Base-by-base conservation (phyloP, 768 basidiomycete species). In the Leccinum fibrillosum region DNA sequence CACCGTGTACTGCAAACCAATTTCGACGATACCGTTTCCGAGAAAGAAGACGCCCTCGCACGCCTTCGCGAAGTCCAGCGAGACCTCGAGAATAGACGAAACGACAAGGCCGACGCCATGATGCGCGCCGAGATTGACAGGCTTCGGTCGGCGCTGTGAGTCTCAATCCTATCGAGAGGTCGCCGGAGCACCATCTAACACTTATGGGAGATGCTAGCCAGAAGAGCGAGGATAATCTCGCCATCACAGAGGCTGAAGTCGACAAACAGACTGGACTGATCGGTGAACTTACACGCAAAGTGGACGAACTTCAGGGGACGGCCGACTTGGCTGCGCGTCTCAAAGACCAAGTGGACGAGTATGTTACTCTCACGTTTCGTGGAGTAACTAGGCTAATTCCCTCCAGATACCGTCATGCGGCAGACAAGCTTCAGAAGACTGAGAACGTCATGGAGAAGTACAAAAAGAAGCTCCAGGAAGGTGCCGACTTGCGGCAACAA, bases 361-460 rank as follows among this genome's bases (percentile, higher is more conserved):
- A 71, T 54, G 52, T 56, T 12, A 1, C 17, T 19, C 13, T 28
- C 35, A 13, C 8, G 19, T 37, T 11, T 57, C 44, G 3, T 28
- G 26, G 53, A 54, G 57, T 34, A 49, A 7, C 11, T 13, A 17
- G 34, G 49, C 58, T 54, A 49, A 49, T 7, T 1, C 47, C 34
- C 37, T 44, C 26, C 58, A 96, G 94, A 69, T 92, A 93, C 67
- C 88, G 89, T 5, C 94, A 98, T 75, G 89, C 93, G 5, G 90
- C 92, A 4, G 97, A 98, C 66, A 91, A 86, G 63, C 77, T 94
- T 44, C 88, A 91, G 66, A 98, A 98, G 78, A 90, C 88, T 1
- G 97, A 98, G 75, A 95, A 95, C 67, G 94, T 97, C 28, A 92
- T 97, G 83, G 94, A 98, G 74, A 99, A 98, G 73, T 95, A 98